phyloP scores from a whole-genome alignment of 2,329 filamentous ascomycete genomes.

The Arachnomyces sp. region DNA sequence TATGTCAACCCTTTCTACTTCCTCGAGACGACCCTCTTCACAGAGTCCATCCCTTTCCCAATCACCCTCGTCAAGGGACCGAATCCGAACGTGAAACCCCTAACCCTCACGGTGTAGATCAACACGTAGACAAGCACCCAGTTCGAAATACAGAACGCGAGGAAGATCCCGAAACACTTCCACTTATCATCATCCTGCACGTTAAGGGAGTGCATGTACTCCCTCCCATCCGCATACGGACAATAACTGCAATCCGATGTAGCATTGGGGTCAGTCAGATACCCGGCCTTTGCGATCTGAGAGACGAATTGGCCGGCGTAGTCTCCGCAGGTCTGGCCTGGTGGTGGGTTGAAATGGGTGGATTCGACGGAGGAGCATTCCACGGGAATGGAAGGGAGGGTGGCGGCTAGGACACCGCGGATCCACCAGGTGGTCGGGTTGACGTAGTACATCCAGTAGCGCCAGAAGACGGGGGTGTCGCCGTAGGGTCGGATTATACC shows the following conservation, averaged over 20 bases:
- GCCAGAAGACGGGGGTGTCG: slow-evolving; percentile 61
- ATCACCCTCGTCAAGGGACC: slow-evolving; percentile 46
- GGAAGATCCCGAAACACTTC: slow-evolving; percentile 64
- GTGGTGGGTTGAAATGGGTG: slow-evolving; percentile 58
- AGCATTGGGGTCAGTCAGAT: slow-evolving; percentile 56
- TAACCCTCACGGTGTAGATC: slow-evolving; percentile 64
- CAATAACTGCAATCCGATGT: slow-evolving; percentile 62
- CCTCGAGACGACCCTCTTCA: slow-evolving; percentile 21
- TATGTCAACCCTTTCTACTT: slow-evolving; percentile 2
- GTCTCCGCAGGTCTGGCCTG: slow-evolving; percentile 54
- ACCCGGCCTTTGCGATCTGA: slow-evolving; percentile 45
- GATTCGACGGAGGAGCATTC: slow-evolving; percentile 50
- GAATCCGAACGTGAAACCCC: slow-evolving; percentile 64
- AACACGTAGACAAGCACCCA: slow-evolving; percentile 70
- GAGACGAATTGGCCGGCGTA: slow-evolving; percentile 58
- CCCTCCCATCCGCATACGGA: slow-evolving; percentile 55
- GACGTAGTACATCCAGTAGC: slow-evolving; percentile 62
- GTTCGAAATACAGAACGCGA: slow-evolving; percentile 63
- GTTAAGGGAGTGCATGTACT: slow-evolving; percentile 58
- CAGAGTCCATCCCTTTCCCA: slow-evolving; percentile 33
- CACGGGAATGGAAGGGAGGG: slow-evolving; percentile 47
- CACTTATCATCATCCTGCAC: slow-evolving; percentile 56
- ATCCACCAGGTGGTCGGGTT: slow-evolving; percentile 68
- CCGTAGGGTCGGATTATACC: slow-evolving; percentile 65
- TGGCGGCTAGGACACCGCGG: slow-evolving; percentile 59